phyloP scores from a whole-genome alignment of 164 flowering plant species.

The Vitis rupestris region DNA sequence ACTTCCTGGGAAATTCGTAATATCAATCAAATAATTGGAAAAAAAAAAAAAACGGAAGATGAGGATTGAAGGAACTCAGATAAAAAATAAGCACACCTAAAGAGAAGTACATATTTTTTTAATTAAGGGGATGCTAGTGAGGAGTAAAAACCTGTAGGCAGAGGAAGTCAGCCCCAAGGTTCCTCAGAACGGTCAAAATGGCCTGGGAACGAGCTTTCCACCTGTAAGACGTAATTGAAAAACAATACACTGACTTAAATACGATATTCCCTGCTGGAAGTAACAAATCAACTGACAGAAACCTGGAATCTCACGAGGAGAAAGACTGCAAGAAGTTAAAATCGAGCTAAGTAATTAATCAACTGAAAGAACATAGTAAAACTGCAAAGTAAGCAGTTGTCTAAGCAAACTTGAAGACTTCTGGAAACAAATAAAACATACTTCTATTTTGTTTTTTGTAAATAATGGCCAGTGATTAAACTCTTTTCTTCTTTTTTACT shows the following conservation, averaged over 20 bases:
- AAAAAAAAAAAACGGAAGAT: neutral
- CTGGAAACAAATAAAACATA: too few relatives aligned
- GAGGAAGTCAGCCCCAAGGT: conserved; percentile 72
- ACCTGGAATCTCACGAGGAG: too few relatives aligned
- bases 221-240: conserved; percentile 31
- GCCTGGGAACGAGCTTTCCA: conserved; percentile 89
- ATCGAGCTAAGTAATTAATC: too few relatives aligned
- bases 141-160: conserved; percentile 70
- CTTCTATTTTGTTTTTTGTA: too few relatives aligned
- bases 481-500: too few relatives aligned
- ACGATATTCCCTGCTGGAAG: too few relatives aligned
- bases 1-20: conserved; percentile 51
- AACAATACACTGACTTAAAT: neutral
- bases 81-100: neutral
- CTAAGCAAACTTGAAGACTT: too few relatives aligned
- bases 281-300: too few relatives aligned
- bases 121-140: neutral
- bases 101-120: neutral
- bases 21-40: neutral
- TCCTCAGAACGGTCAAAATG: conserved; percentile 52
- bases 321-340: too few relatives aligned
- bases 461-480: too few relatives aligned
- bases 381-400: too few relatives aligned
- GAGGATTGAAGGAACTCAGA: neutral
- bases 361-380: too few relatives aligned